A percentile compares a stretch with the other conserved stretches of the same genome.
Conservation (phyloP, 352 stramenopile species). For the Globisporangium splendens region DNA sequence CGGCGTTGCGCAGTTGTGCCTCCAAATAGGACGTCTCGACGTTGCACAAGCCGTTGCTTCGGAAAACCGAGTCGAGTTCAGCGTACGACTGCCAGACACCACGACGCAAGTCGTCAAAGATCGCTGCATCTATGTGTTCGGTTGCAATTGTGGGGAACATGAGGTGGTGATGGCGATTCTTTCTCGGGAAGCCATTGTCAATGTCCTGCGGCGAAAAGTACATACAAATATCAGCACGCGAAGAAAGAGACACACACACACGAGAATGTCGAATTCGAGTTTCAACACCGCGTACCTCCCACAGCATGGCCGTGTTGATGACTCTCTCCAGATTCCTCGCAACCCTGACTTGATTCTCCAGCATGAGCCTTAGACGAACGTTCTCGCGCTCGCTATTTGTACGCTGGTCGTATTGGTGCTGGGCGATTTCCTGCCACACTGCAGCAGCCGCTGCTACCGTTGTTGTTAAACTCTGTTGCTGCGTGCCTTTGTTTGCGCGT, state of each 20-base stretch:
- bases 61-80: background rate
- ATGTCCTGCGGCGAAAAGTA: too few species aligned
- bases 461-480: too few species aligned
- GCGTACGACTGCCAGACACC: background rate
- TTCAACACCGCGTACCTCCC: background rate
- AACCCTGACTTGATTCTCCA: slow-evolving; percentile 1
- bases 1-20: slow-evolving; percentile 1
- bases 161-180: too few species aligned
- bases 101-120: slow-evolving; percentile 25
- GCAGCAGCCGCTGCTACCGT: too few species aligned
- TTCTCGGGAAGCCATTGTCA: too few species aligned
- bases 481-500: too few species aligned
- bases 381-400: background rate
- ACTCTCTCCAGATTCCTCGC: background rate
- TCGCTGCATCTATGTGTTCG: slow-evolving; percentile 10
- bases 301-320: too few species aligned
- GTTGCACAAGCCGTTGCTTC: slow-evolving; percentile 1
- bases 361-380: background rate
- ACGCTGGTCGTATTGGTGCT: background rate
- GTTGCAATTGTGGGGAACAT: background rate
- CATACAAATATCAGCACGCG: too few species aligned
- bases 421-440: background rate
- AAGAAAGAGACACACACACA: too few species aligned
- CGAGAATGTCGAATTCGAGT: too few species aligned
- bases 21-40: background rate